Base-by-base conservation (phyloP, 805 yeast genomes). In the Saccharomycopsis lassenensis region DNA sequence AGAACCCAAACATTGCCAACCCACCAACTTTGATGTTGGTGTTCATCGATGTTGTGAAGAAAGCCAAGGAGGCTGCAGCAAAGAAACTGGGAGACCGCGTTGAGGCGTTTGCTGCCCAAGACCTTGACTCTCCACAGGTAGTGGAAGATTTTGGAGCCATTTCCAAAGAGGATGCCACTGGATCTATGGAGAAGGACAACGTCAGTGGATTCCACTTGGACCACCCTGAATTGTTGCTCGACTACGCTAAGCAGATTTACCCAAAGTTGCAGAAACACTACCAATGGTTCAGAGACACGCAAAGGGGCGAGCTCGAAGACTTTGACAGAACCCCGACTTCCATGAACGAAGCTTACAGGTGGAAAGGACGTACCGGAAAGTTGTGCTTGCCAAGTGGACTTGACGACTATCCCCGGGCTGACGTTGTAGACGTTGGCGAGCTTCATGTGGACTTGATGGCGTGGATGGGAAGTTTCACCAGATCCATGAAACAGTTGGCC, bases 391-490 rank as follows among this genome's bases (percentile, higher is more conserved):
- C 98, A 6, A 79, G 93, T 56, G 98, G 98, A 0, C 55, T 91
- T 24, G 98, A 91, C 56, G 98, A 91, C 52, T 91, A 87, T 51
- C 98, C 98, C 24, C 71, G 98, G 44, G 78, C 86, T 1, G 60
- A 63, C 19, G 72, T 70, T 5, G 89, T 93, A 2, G 95, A 85
- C 55, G 66, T 77, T 27, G 93, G 93, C 1, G 98, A 91, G 57
- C 63, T 91, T 33, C 81, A 91, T 49, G 91, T 91, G 22, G 98
- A 91, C 52, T 63, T 89, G 39, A 59, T 89, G 32, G 68, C 93
- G 4, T 91, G 98, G 98, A 73, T 91, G 41, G 97, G 95, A 11
- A 77, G 82, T 4, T 85, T 89, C 94, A 72, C 95, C 0, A 68
- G 77, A 46, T 73, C 94, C 0, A 77, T 91, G 76, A 71, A 70